These are phyloP conservation scores for Citrus sp. DNA, from an alignment of 345 rosid species.

Conservation along the genomic window DNA sequence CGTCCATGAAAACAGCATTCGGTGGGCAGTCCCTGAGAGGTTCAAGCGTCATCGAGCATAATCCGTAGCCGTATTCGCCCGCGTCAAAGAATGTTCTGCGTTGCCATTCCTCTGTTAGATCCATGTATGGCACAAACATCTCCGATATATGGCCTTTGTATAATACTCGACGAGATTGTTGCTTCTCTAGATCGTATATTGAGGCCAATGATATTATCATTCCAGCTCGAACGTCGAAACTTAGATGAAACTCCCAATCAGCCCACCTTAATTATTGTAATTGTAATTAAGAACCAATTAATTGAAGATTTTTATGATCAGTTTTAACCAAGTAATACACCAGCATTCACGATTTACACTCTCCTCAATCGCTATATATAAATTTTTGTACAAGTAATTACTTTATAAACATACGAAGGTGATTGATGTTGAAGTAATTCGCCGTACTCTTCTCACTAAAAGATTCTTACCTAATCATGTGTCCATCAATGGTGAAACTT, in stretches of 20 bases:
- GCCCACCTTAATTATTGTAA: constrained; percentile 18
- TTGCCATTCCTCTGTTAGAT: constrained; percentile 27
- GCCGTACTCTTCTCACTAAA: neutral
- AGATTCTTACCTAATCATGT: constrained; percentile 20
- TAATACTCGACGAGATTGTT: constrained; percentile 16
- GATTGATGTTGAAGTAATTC: too few species aligned
- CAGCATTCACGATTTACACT: neutral
- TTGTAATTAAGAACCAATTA: neutral
- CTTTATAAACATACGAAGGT: too few species aligned
- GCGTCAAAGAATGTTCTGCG: constrained; percentile 24
- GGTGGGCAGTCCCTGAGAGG: constrained; percentile 27
- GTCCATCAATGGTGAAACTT: constrained; percentile 34
- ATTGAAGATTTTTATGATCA: neutral
- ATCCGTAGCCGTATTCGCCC: constrained; percentile 33
- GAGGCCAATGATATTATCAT: constrained; percentile 26
- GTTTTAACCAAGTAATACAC: neutral
- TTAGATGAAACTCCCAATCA: constrained; percentile 30
- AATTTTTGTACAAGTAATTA: too few species aligned
- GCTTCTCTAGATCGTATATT: constrained; percentile 25
- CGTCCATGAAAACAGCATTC: constrained; percentile 30
- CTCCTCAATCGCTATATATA: too few species aligned
- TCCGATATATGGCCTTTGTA: constrained; percentile 32
- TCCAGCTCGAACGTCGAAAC: constrained; percentile 32
- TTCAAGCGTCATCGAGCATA: constrained; percentile 15
- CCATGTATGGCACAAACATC: constrained; percentile 36